A percentile compares a stretch with the other conserved stretches of the same genome.
phyloP scores from a whole-genome alignment of 2,329 filamentous ascomycete genomes.

The Sporothrix euskadiensis region DNA sequence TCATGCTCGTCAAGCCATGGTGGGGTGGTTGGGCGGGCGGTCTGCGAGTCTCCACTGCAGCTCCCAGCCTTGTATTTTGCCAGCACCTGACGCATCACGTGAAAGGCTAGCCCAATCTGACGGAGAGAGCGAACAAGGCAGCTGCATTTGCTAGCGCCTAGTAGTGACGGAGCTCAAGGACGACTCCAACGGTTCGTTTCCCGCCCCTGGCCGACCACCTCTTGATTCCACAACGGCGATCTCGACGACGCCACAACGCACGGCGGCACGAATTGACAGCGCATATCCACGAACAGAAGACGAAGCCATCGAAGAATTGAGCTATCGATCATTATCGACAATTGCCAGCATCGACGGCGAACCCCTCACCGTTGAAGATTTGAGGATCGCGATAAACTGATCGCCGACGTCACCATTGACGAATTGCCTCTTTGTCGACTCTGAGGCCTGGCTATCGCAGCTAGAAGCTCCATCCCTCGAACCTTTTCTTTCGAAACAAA shows the following conservation, averaged over 20 bases:
- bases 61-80: slow-evolving; percentile 15
- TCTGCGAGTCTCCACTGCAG: background rate
- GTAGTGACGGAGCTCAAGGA: slow-evolving; percentile 26
- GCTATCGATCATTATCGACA: background rate
- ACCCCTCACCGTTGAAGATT: background rate
- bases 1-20: too few relatives aligned
- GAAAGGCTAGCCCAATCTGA: background rate
- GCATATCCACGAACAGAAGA: background rate
- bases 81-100: slow-evolving; percentile 26
- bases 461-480: background rate
- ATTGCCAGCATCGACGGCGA: background rate
- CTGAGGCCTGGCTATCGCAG: background rate
- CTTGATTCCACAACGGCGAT: slow-evolving; percentile 14
- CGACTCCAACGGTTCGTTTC: slow-evolving; percentile 14
- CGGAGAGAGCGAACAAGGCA: slow-evolving; percentile 19
- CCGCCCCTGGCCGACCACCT: background rate
- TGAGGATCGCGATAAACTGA: slow-evolving; percentile 13
- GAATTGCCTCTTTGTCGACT: background rate
- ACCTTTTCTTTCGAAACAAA: background rate
- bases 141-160: slow-evolving; percentile 19
- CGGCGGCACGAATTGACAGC: background rate
- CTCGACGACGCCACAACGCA: background rate
- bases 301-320: background rate
- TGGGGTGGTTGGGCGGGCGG: slow-evolving; percentile 19
- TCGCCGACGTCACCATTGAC: slow-evolving; percentile 8